phyloP scores from a whole-genome alignment of 441 rosid species.

The Mallotus japonicus region DNA sequence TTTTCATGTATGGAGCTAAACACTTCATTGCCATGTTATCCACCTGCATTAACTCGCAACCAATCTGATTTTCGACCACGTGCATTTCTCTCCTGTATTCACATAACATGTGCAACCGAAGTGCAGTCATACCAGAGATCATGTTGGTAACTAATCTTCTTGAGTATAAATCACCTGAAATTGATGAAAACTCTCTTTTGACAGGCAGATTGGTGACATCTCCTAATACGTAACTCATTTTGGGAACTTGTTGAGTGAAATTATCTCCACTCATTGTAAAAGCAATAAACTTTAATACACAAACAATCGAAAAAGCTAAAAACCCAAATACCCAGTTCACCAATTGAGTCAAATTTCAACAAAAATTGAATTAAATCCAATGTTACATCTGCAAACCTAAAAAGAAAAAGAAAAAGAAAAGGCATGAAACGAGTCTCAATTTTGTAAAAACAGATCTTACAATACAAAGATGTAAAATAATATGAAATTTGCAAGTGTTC shows the following conservation, averaged over 20 bases:
- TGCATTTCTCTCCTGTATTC: conserved; percentile 89
- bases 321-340: conserved; percentile 13
- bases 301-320: background rate
- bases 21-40: conserved; percentile 67
- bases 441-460: background rate
- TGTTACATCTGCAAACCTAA: background rate
- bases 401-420: background rate
- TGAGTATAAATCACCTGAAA: conserved; percentile 52
- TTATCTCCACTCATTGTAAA: conserved; percentile 53
- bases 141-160: conserved; percentile 75
- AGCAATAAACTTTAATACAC: background rate
- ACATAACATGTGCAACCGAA: conserved; percentile 86
- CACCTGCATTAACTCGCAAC: conserved; percentile 90
- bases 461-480: no score
- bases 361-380: background rate
- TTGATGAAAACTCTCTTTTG: conserved; percentile 49
- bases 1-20: conserved; percentile 84
- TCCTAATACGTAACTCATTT: conserved; percentile 40
- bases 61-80: conserved; percentile 80
- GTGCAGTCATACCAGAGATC: conserved; percentile 80
- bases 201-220: conserved; percentile 57
- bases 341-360: background rate
- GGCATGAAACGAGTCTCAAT: background rate
- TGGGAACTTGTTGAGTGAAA: conserved; percentile 28
- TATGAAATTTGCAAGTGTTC: no score